Conservation (phyloP, 306 rosid genomes). For the Sicyos edulis region DNA sequence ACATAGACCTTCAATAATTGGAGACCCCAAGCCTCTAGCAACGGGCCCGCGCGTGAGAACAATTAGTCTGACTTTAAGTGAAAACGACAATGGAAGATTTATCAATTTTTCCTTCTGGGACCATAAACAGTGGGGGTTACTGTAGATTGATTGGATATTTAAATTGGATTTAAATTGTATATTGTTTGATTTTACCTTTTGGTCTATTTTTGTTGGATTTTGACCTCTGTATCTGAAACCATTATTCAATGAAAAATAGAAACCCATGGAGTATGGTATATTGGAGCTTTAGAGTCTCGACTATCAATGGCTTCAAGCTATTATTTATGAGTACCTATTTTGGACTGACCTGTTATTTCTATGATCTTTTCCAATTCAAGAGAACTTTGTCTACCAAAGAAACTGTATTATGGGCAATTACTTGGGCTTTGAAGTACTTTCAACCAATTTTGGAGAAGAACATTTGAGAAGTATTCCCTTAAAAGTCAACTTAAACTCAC, state of each 20-base stretch:
- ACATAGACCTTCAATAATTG: no score
- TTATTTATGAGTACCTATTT: neutral
- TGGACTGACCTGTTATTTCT: neutral
- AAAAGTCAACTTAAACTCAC: no score
- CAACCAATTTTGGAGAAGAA: no score
- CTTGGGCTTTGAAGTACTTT: no score
- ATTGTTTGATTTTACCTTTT: conserved; percentile 3
- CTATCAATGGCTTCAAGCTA: neutral
- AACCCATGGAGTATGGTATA: neutral
- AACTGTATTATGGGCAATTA: neutral
- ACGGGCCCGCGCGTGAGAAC: no score
- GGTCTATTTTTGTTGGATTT: neutral
- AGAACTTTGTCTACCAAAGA: neutral
- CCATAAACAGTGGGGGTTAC: neutral
- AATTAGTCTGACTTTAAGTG: neutral
- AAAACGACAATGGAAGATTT: neutral
- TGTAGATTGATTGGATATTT: neutral
- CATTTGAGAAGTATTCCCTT: no score
- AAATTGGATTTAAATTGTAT: neutral
- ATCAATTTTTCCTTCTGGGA: neutral
- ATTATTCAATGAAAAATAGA: neutral
- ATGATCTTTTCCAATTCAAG: neutral
- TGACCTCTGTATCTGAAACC: neutral
- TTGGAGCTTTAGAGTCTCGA: neutral
- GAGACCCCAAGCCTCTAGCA: no score